Percentiles rank a stretch among this genome's conserved stretches.
These are phyloP conservation scores for Thymus mandschuricus DNA, from an alignment of 257 asterid genomes.

Conservation along the genomic window DNA sequence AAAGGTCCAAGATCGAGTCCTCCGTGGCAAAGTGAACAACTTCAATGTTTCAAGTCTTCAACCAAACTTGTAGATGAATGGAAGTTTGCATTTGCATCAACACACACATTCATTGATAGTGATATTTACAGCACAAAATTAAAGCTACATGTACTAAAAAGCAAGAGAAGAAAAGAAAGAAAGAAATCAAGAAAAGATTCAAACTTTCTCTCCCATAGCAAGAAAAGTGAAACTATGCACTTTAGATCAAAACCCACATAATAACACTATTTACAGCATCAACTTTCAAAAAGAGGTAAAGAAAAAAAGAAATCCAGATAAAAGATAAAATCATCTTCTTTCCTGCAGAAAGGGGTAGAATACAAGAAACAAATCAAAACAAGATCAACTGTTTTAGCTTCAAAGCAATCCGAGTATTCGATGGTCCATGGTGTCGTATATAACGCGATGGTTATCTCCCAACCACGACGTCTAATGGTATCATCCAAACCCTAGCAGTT, in stretches of 20 bases:
- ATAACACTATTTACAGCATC: not conserved
- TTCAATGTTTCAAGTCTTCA: too few species aligned
- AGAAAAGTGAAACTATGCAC: not conserved
- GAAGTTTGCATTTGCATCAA: too few species aligned
- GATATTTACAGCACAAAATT: too few species aligned
- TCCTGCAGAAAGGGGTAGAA: too few species aligned
- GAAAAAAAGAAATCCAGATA: not conserved
- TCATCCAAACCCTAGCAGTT: conserved; percentile 26
- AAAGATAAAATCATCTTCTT: not conserved
- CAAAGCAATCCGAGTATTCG: not conserved
- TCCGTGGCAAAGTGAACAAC: too few species aligned
- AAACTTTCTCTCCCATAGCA: not conserved
- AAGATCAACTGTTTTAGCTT: too few species aligned
- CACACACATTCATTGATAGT: too few species aligned
- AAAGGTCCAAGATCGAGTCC: too few species aligned
- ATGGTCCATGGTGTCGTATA: not conserved
- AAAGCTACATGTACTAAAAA: not conserved
- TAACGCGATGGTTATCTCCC: not conserved
- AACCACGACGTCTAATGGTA: conserved; percentile 9
- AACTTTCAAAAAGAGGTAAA: not conserved
- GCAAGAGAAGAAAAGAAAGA: not conserved
- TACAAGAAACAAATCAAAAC: not conserved
- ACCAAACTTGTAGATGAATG: too few species aligned
- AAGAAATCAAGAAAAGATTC: not conserved
- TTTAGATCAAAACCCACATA: not conserved